Evolutionary conservation across 73 alveolate genomes (phyloP).

Genomic region (Strombidium stylifer): DNA sequence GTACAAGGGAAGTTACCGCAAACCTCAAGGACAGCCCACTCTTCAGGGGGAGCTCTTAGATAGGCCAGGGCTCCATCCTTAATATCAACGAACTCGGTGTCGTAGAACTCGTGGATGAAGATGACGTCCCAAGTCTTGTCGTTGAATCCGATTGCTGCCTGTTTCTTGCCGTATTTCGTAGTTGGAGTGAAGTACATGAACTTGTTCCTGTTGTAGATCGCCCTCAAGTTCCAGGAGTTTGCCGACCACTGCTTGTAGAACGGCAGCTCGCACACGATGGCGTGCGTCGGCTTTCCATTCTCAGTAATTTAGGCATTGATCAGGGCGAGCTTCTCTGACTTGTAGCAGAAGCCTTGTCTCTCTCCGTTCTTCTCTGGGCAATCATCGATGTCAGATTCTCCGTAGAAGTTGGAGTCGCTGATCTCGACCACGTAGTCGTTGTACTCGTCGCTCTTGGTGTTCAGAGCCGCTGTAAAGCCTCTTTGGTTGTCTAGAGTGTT

Average conservation of each 20-base stretch:
- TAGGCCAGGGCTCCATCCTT: slow-evolving; percentile 5
- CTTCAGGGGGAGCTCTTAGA: background rate
- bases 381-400: slow-evolving; percentile 1
- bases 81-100: background rate
- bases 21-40: slow-evolving; percentile 6
- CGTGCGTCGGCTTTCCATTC: slow-evolving; percentile 1
- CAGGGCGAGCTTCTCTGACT: slow-evolving; percentile 3
- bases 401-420: slow-evolving; percentile 2
- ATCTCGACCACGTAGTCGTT: background rate
- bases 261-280: background rate
- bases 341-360: background rate
- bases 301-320: background rate
- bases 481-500: background rate
- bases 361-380: background rate
- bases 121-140: background rate
- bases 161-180: slow-evolving; percentile 12
- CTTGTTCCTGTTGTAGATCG: background rate
- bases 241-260: background rate
- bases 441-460: slow-evolving; percentile 4
- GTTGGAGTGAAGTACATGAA: slow-evolving; percentile 1
- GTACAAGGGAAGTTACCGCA: slow-evolving; percentile 49
- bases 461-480: background rate
- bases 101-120: slow-evolving; percentile 1
- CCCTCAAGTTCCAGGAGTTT: slow-evolving; percentile 4
- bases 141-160: background rate